These are phyloP conservation scores for Willaertia magna DNA, from an alignment of 208 protist genomes.

Conservation along the genomic window DNA sequence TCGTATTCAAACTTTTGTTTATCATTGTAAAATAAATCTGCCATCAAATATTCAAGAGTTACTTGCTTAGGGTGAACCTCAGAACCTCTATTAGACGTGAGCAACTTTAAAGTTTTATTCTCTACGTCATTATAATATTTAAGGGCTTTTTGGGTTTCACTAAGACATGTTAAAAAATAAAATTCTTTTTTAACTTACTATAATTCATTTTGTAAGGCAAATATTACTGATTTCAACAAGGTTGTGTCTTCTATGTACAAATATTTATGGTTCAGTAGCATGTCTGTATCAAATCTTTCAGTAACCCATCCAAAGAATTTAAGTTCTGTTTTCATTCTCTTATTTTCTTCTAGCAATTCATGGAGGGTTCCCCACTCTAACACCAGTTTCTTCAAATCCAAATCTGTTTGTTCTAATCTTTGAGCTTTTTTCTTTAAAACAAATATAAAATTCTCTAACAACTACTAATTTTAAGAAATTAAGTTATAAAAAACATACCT, in stretches of 20 bases:
- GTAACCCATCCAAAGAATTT: neutral
- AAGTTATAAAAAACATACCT: neutral
- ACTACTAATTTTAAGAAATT: neutral
- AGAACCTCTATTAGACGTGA: neutral
- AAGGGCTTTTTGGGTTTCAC: neutral
- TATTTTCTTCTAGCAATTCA: neutral
- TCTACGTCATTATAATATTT: neutral
- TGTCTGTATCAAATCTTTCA: neutral
- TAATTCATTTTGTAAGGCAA: neutral
- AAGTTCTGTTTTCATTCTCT: neutral
- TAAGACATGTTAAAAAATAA: neutral
- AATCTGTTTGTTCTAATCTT: neutral
- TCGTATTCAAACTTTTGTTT: neutral
- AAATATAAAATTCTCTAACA: neutral
- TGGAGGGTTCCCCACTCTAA: neutral
- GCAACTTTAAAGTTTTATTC: neutral
- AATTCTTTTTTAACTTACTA: neutral
- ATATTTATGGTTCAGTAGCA: neutral
- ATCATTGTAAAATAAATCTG: neutral
- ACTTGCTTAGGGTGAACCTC: neutral
- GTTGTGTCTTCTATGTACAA: neutral
- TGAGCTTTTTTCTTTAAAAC: constrained; percentile 7
- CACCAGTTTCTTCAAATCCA: neutral
- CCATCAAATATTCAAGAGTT: neutral
- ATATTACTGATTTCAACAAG: neutral